Base-by-base conservation (phyloP, 163 green algal species). In the Scenedesmus sp. region DNA sequence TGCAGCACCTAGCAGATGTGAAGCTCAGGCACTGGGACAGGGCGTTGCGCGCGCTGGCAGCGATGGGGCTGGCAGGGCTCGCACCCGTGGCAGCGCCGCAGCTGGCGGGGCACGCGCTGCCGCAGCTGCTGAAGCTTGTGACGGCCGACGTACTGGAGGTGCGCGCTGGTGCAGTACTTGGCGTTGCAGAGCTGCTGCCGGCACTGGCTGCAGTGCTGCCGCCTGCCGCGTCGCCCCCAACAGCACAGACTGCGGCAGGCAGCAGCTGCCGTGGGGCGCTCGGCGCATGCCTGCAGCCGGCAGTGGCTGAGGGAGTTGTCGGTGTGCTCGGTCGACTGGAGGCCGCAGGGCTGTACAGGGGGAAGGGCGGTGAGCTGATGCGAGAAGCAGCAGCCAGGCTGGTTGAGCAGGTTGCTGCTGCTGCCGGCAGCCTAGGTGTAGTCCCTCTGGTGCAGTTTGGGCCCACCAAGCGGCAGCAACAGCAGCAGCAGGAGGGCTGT, bases 21-120 rank as follows among this genome's bases (percentile, higher is more conserved):
- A 98, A 99, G 96, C 91, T 99, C 26, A 83, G 91, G 20, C 98
- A 99, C 93, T 99, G 98, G 98, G 98, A 99, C 33, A 94, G 94
- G 51, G 33, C 87, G 0, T 90, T 99, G 87, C 84, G 98, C 1
- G 92, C 97, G 87, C 94, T 99, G 44, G 94, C 97, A 10, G 97
- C 97, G 0, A 81, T 95, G 65, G 95, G 95, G 13, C 91, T 99
- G 33, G 96, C 93, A 16, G 93, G 94, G 7, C 91, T 99, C 30
- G 96, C 95, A 26, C 93, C 93, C 49, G 85, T 86, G 56, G 49
- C 61, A 9, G 76, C 79, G 40, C 13, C 46, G 33, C 44, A 61
- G 61, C 79, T 87, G 1, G 53, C 78, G 12, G 53, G 65, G 2
- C n/a, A 22, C 37, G 80, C 82, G 42, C 70, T 93, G 56, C 83